Conservation (phyloP, 345 rosid genomes). For the Gossypium ekmanianum region DNA sequence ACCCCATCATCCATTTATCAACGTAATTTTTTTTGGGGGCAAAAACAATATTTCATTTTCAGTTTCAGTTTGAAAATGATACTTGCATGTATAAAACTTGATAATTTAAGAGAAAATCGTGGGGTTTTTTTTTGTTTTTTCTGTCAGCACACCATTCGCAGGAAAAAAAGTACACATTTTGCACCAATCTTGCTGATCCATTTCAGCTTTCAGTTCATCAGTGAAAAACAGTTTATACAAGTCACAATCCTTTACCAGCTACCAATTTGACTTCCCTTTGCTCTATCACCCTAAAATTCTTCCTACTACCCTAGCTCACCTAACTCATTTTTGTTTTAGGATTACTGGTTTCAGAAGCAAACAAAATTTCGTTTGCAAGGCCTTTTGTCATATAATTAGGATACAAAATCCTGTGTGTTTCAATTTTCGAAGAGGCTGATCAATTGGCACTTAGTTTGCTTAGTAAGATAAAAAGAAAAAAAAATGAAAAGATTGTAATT, state of each 20-base stretch:
- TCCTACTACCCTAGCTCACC: constrained; percentile 6
- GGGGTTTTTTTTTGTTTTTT: background rate
- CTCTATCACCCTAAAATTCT: background rate
- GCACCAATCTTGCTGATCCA: background rate
- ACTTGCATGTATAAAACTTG: background rate
- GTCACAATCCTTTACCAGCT: constrained; percentile 22
- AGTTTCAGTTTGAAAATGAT: background rate
- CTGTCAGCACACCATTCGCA: constrained; percentile 2
- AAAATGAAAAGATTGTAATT: too few species aligned
- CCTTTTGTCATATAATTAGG: constrained; percentile 5
- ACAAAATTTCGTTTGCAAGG: background rate
- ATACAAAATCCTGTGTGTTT: background rate
- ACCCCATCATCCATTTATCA: background rate
- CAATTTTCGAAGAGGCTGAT: background rate
- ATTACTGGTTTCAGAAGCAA: background rate
- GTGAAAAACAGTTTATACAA: background rate
- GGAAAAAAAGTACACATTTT: background rate
- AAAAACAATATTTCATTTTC: background rate
- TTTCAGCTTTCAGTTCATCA: constrained; percentile 8
- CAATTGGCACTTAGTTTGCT: background rate
- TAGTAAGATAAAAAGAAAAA: background rate
- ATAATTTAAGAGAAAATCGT: background rate
- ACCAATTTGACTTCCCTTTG: constrained; percentile 19
- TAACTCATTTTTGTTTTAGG: background rate
- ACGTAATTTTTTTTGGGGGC: background rate